Base-by-base conservation (phyloP, 2,329 filamentous ascomycete genomes). In the Macrophomina tecta region DNA sequence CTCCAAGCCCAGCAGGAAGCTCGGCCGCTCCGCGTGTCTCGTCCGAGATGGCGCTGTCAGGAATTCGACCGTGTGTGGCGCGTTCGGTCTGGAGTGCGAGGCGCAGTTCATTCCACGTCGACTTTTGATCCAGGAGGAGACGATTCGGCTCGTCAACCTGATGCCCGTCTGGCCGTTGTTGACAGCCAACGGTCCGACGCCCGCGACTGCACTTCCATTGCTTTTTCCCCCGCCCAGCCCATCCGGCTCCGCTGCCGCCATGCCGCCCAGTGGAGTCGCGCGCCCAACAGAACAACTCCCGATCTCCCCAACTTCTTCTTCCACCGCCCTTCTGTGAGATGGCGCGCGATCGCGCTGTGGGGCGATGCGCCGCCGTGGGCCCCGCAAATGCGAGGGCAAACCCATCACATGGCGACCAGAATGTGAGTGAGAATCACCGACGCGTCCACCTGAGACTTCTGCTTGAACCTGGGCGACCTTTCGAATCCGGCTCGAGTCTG, bases 381-480 rank as follows among this genome's bases (percentile, higher is more conserved):
- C 45, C 42, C 45, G 58, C 58, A 62, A n/a, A 49, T 61, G 58
- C 58, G 58, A 61, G 58, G 58, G 45, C 58, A 48, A 49, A 49
- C 11, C 16, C 52, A 49, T 62, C 58, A 62, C 58, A 62, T 62
- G 58, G 58, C 32, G 58, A 9, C n/a, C 58, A 62, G 58, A 62
- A 62, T 62, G 58, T 62, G 58, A 62, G 32, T 62, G 58, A 49
- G 58, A 49, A 62, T 60, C 55, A 32, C 55, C 45, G 30, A 9
- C 12, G 28, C 14, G 14, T 28, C 49, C 49, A 55, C 34, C 52
- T 55, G 52, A 55, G 52, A 55, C 52, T 16, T 16, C 32, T 6
- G 52, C 11, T 40, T 23, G 52, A 55, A 18, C n/a, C 58, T 38
- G 28, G 46, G 18, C 32, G 23, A n/a, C 23, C 16, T 38, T 28